Base-by-base conservation (phyloP, 1,139 yeast species). In the Saccharomycopsis crataegensis region DNA sequence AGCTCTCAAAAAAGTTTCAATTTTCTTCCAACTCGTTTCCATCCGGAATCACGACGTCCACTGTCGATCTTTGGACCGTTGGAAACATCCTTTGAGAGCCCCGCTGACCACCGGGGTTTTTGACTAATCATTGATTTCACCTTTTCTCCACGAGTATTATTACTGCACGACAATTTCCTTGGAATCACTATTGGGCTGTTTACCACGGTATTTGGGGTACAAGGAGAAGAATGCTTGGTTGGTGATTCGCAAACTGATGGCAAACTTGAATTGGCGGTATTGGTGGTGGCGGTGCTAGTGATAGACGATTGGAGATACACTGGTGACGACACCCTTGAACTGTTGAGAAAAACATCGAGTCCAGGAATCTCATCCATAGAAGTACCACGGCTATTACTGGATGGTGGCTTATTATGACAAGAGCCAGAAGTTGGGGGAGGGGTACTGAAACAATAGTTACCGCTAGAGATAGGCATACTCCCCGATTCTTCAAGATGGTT, bases 11-110 rank as follows among this genome's bases (percentile, higher is more conserved):
- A 52, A 14, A 49, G 31, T 41, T 50, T 53, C 14, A 53, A 53
- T 34, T 53, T 53, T 36, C 49, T 46, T 6, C 56, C 53, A 41
- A 53, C 38, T 17, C 46, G 45, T 43, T 49, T 53, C 44, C 43
- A 53, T 28, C 43, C 46, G 17, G 36, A 53, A 36, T 53, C 50
- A 34, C 41, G 45, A 12, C 28, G 28, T 3, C 28, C 28, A 22
- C 36, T 38, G 45, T 32, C n/a, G 28, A 11, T 42, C n/a, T 48
- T 14, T 14, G 11, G 22, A 48, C 14, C 36, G 7, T 17, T 40
- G 12, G 9, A 9, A 46, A 9, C 11, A 22, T 36, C 22, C 32
- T 36, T 37, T 6, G 33, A 31, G 4, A 11, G 11, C 34, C 34
- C 34, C 3, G 28, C 16, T 32, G 6, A 3, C 22, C 3, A 11